Evolutionary conservation across 2,329 filamentous ascomycete genomes (phyloP), one percentile per base, ranked within the genome.

Genomic region (Fusarium pseudonygamai): DNA sequence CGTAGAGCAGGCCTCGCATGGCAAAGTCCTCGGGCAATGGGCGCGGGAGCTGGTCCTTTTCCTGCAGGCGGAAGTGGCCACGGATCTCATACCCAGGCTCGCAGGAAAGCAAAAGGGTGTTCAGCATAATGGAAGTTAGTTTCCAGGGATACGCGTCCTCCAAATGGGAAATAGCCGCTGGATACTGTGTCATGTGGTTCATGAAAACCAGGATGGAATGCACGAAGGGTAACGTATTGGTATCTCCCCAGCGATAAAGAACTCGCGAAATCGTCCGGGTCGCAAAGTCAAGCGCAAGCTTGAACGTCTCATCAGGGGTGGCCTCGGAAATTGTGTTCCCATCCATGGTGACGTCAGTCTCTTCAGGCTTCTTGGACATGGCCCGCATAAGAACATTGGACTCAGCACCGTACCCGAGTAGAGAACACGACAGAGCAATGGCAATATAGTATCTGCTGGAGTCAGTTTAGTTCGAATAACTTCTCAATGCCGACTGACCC

Each of bases 11-110:
- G 0, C 92, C 92, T 3, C 91, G 85, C 62, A 93, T 86, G 0
- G 88, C 85, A 72, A 89, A 93, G 68, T 95, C 93, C 55, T 94
- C 93, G 0, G 91, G 91, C 0, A 94, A 79, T 0, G 92, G 91
- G 2, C 86, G 83, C 3, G 84, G 84, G 0, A 84, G 78, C 4
- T 81, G 80, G 36, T 84, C 80, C 43, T 82, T 83, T 5, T 83
- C 84, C 6, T 83, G 82, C 3, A 81, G 77, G 0, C 88, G 88
- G 64, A 93, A 90, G 0, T 81, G 76, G 3, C 77, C 82, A 37
- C 82, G 81, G 67, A 89, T 81, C 32, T 84, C 78, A 7, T 78
- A 77, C 6, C 80, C 62, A 22, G 75, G 80, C 14, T 78, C 75
- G 37, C 74, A 75, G 0, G 74, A 76, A 7, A 76, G 66, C 28